These are phyloP conservation scores for Porcisia hertigi DNA, from an alignment of 208 protist species.

Conservation along the genomic window DNA sequence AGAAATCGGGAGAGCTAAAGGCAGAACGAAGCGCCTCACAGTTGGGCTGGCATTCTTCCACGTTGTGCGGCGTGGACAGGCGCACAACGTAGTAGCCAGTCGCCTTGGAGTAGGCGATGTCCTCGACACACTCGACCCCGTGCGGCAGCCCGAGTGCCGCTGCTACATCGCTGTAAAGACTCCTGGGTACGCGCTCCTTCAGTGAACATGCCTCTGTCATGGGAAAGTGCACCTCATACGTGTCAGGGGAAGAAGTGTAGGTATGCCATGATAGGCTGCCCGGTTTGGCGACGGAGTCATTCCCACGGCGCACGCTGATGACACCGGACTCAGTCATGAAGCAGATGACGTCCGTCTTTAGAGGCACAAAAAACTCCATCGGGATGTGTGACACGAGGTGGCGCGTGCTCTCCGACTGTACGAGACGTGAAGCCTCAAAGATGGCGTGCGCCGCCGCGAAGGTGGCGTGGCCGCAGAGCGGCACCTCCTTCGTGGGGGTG, in stretches of 20 bases:
- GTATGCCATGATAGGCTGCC: slow-evolving; percentile 23
- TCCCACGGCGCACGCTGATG: slow-evolving; percentile 48
- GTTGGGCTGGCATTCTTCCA: slow-evolving; percentile 40
- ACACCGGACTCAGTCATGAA: slow-evolving; percentile 59
- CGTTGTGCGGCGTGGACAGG: slow-evolving; percentile 35
- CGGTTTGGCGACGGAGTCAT: neutral
- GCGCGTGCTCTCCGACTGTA: slow-evolving; percentile 36
- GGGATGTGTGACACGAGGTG: slow-evolving; percentile 49
- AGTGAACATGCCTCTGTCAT: slow-evolving; percentile 45
- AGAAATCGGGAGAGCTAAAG: slow-evolving; percentile 37
- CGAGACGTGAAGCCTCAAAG: slow-evolving; percentile 56
- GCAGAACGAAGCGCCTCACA: slow-evolving; percentile 22
- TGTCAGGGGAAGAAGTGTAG: slow-evolving; percentile 35
- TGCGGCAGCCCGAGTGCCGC: slow-evolving; percentile 46
- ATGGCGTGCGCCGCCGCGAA: slow-evolving; percentile 75
- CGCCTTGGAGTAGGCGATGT: slow-evolving; percentile 37
- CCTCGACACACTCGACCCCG: slow-evolving; percentile 42
- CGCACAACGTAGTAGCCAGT: slow-evolving; percentile 46
- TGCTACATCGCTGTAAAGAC: slow-evolving; percentile 30
- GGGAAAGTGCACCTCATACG: slow-evolving; percentile 72
- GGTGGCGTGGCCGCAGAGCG: slow-evolving; percentile 76
- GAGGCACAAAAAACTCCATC: slow-evolving; percentile 60
- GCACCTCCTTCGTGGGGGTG: slow-evolving; percentile 59
- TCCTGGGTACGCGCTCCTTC: slow-evolving; percentile 32
- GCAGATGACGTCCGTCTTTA: slow-evolving; percentile 60